These are phyloP conservation scores for Bauhinia variegata DNA, from an alignment of 306 rosid genomes.

Conservation along the genomic window DNA sequence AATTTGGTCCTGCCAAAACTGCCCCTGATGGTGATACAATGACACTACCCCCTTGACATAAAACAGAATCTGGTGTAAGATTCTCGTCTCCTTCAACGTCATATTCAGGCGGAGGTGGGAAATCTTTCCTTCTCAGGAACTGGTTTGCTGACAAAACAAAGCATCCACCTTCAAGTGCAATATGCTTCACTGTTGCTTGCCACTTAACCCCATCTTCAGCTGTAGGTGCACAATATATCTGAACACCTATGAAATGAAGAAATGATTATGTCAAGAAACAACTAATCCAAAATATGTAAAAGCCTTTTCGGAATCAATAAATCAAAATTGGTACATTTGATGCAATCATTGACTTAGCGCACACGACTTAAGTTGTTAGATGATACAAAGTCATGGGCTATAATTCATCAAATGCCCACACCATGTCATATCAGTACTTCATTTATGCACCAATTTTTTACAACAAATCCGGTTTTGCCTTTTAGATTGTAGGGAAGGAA, in stretches of 20 bases:
- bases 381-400: too few relatives aligned
- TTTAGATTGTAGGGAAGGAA: too few relatives aligned
- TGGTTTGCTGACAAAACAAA: constrained; percentile 89
- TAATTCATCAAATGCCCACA: too few relatives aligned
- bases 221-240: constrained; percentile 95
- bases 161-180: constrained; percentile 94
- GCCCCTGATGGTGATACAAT: constrained; percentile 87
- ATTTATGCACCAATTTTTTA: too few relatives aligned
- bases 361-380: too few relatives aligned
- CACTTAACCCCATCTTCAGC: constrained; percentile 82
- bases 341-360: too few relatives aligned
- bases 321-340: too few relatives aligned
- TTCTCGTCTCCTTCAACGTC: constrained; percentile 71
- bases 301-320: too few relatives aligned
- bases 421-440: too few relatives aligned
- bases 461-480: too few relatives aligned
- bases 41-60: constrained; percentile 92
- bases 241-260: constrained; percentile 59
- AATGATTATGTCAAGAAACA: too few relatives aligned
- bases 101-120: constrained; percentile 87
- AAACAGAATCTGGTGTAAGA: constrained; percentile 80
- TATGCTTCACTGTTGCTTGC: constrained; percentile 93
- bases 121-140: constrained; percentile 86
- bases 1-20: constrained; percentile 90
- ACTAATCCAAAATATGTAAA: too few relatives aligned